Evolutionary conservation across 768 basidiomycete genomes (phyloP), one percentile per base, ranked within the genome.

Genomic region (Clathrus columnatus): DNA sequence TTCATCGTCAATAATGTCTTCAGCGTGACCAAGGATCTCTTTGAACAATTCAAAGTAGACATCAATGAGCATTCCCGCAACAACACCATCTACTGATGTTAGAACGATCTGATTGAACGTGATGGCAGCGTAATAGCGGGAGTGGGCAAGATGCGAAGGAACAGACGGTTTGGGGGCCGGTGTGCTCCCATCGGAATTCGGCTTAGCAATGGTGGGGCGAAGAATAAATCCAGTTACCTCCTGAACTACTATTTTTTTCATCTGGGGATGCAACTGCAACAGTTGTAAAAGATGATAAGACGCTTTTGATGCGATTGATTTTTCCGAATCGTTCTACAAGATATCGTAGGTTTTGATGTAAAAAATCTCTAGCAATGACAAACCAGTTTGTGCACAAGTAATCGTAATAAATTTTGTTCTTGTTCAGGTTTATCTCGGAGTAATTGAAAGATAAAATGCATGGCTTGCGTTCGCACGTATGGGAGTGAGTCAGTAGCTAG

Each of bases 41-140:
- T 84, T 77, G 74, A 99, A 99, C 65, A 97, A 78, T 72, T 93
- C 86, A 63, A 98, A 99, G 70, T 98, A 97, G 3, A 93, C 77
- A 50, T 92, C 86, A 18, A 97, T 83, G 58, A 97, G 74, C 58
- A 81, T 77, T 46, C 83, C 69, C 14, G 93, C 87, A 8, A 92
- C 87, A 0, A 81, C 81, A 7, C 79, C 74, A 61, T 96, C 93
- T 17, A 66, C 72, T 8, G 73, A 65, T 8, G 74, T 73, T 27
- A 97, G 75, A 41, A 91, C 81, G 56, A 94, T 84, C 69, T 98
- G 96, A 67, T 97, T 97, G 61, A 97, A 84, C 0, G 96, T 96
- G 64, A 96, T 91, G 5, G 87, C 76, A 16, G 91, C 83, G 67
- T 97, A 99, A 70, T 98, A 99, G 49, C 85, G 78, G 0, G 85